Conservation (phyloP, 345 rosid genomes). For the Rubroshorea leprosula region DNA sequence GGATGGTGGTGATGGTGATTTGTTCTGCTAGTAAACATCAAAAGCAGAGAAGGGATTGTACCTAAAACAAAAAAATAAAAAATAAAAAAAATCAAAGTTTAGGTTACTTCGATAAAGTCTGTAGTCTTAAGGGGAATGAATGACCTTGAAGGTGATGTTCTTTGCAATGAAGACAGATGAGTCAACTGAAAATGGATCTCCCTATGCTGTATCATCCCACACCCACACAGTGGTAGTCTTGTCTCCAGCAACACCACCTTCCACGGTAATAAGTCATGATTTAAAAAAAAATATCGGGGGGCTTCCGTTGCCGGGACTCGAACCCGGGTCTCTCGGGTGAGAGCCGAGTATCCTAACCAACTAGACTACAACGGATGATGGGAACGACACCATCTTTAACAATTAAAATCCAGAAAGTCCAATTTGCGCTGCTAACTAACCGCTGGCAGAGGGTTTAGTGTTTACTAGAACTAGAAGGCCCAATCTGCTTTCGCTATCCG, state of each 20-base stretch:
- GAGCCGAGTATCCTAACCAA: conserved; percentile 43
- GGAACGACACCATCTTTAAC: no score
- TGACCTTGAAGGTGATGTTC: conserved; percentile 84
- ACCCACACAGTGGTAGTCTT: conserved; percentile 63
- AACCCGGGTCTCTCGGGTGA: conserved; percentile 40
- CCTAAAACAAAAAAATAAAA: no score
- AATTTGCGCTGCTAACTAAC: no score
- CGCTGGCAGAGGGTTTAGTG: no score
- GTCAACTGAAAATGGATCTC: conserved; percentile 73
- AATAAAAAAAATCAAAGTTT: no score
- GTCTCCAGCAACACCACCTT: conserved; percentile 95
- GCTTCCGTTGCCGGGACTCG: conserved; percentile 37
- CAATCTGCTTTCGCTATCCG: conserved; percentile 1
- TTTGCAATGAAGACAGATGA: conserved; percentile 76
- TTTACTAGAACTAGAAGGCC: no score
- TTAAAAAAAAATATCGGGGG: neutral
- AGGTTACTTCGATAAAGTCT: no score
- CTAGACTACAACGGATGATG: conserved; percentile 41
- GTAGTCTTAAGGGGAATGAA: neutral
- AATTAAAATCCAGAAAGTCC: no score
- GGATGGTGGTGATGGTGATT: no score
- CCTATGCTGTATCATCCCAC: conserved; percentile 97
- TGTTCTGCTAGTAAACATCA: no score
- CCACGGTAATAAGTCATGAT: neutral
- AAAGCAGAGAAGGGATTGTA: no score